Evolutionary conservation across 2,329 filamentous ascomycete genomes (phyloP), one percentile per base, ranked within the genome.

Genomic region (Penicillium verrucosum): DNA sequence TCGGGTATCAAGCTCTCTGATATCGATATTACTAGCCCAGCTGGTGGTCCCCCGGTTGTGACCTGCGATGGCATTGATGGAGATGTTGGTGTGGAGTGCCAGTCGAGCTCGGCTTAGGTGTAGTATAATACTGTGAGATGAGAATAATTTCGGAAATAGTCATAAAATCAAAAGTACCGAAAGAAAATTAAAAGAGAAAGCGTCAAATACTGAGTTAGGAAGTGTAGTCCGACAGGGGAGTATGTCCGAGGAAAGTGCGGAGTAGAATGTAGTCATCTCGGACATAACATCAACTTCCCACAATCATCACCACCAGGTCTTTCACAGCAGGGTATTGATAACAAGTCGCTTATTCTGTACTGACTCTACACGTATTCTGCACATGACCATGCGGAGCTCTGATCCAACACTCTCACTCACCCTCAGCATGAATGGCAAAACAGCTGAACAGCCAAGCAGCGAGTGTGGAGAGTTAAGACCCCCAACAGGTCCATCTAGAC

Each of bases 1-100:
- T 76, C 77, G 47, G 80, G 81, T 48, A 84, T 86, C 61, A 74
- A 75, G 8, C 74, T 86, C 53, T 77, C 80, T 59, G 75, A 81
- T 57, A 85, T 86, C 60, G 74, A 81, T 56, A 67, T 87, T 50
- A 80, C 74, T 0, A 82, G 78, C 43, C 83, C 83, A 0, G 75
- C 75, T 38, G 74, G 75, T 0, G 73, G 68, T 23, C 66, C 75
- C 11, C 66, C 74, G 16, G 77, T 76, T 47, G 73, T 85, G 48
- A 74, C 82, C 45, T 85, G 82, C 60, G 79, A 83, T 63, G 80
- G 75, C 2, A 75, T 78, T 40, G 48, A 72, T 42, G 75, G 75
- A 11, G 73, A 70, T 52, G 70, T 78, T 62, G 76, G 75, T 0
- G 70, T 77, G 37, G 67, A 70, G 1, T 78, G 76, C 60, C 61